These are phyloP conservation scores for Neurospora tetrasperma DNA, from an alignment of 495 filamentous ascomycete species.

Conservation along the genomic window DNA sequence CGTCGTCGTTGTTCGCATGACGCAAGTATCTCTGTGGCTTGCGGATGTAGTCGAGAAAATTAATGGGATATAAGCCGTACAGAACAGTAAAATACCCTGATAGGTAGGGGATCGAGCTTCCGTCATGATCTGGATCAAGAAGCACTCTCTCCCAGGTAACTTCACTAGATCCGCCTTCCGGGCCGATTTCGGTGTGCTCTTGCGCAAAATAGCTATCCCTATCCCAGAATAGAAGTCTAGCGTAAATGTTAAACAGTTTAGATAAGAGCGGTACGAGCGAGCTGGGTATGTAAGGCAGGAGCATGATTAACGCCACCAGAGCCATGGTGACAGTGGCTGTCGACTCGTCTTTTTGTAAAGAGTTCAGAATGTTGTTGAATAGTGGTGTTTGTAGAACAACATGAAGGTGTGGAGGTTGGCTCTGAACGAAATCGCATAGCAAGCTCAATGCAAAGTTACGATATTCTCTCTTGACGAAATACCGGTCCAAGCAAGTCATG, in stretches of 20 bases:
- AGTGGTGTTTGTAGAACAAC: slow-evolving; percentile 55
- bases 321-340: slow-evolving; percentile 57
- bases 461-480: slow-evolving; percentile 47
- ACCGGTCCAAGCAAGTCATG: slow-evolving; percentile 46
- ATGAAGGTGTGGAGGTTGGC: slow-evolving; percentile 62
- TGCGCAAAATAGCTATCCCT: slow-evolving; percentile 28
- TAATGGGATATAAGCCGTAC: slow-evolving; percentile 71
- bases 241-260: slow-evolving; percentile 66
- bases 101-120: slow-evolving; percentile 56
- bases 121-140: slow-evolving; percentile 45
- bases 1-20: slow-evolving; percentile 51
- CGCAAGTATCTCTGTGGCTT: slow-evolving; percentile 63
- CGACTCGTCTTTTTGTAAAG: slow-evolving; percentile 60
- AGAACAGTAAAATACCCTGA: slow-evolving; percentile 67
- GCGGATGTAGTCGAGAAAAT: slow-evolving; percentile 65
- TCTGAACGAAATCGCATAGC: slow-evolving; percentile 52
- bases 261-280: slow-evolving; percentile 51
- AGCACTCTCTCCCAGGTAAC: slow-evolving; percentile 49
- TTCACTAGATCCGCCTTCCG: slow-evolving; percentile 14
- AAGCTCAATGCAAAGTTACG: slow-evolving; percentile 49
- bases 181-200: slow-evolving; percentile 22
- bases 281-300: slow-evolving; percentile 63
- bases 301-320: slow-evolving; percentile 59
- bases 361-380: slow-evolving; percentile 55
- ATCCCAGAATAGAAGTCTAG: slow-evolving; percentile 64